Conservation (phyloP, 2,329 filamentous ascomycete genomes). For the Clarireedia sp. region DNA sequence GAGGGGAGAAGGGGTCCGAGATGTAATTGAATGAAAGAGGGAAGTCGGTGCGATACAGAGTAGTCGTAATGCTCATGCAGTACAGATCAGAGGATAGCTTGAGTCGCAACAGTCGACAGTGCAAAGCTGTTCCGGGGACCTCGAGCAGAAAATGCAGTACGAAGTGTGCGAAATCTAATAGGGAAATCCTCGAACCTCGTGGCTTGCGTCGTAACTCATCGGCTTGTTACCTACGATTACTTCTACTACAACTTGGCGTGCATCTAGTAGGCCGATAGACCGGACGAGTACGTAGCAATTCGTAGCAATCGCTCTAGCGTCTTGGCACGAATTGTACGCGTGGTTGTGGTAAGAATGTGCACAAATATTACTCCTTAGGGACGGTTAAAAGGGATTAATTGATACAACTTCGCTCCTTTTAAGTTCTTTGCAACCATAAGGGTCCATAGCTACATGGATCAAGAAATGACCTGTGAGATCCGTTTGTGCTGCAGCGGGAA, state of each 20-base stretch:
- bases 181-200: not conserved
- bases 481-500: not conserved
- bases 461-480: too few species aligned
- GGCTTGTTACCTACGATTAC: not conserved
- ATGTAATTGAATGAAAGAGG: too few species aligned
- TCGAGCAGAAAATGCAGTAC: too few species aligned
- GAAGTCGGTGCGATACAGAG: too few species aligned
- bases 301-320: not conserved
- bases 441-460: not conserved
- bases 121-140: not conserved
- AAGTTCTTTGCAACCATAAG: not conserved
- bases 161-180: too few species aligned
- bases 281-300: not conserved
- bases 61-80: too few species aligned
- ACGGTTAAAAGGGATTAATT: too few species aligned
- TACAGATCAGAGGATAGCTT: too few species aligned
- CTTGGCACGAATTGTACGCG: not conserved
- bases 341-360: not conserved
- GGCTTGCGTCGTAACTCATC: constrained; percentile 1
- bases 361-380: too few species aligned
- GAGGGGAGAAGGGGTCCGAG: too few species aligned
- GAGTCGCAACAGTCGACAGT: too few species aligned
- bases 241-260: not conserved
- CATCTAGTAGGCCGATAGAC: not conserved
- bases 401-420: too few species aligned